Conservation (phyloP, 2,329 filamentous ascomycete genomes). For the Penicillium sp. region DNA sequence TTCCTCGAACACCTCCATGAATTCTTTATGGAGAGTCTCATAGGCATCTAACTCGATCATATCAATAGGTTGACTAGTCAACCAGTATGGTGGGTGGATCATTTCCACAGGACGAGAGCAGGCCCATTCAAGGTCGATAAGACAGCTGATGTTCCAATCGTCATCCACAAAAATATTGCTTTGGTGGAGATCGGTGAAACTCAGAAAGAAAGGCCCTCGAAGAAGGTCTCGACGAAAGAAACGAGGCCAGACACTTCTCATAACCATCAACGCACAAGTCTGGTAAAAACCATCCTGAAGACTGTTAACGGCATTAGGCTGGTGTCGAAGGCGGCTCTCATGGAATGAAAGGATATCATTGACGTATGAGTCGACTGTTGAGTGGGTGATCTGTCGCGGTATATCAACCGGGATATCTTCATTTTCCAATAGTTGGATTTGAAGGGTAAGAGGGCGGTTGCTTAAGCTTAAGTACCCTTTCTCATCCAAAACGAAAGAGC, state of each 20-base stretch:
- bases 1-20: neutral
- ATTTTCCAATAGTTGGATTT: slow-evolving; percentile 10
- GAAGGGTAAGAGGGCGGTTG: slow-evolving; percentile 14
- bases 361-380: slow-evolving; percentile 7
- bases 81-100: slow-evolving; percentile 28
- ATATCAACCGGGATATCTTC: slow-evolving; percentile 6
- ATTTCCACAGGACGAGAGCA: slow-evolving; percentile 26
- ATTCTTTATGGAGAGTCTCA: neutral
- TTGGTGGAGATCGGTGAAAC: slow-evolving; percentile 42
- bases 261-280: slow-evolving; percentile 25
- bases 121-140: slow-evolving; percentile 30
- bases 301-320: slow-evolving; percentile 26
- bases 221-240: slow-evolving; percentile 31
- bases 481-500: slow-evolving; percentile 6
- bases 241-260: slow-evolving; percentile 26
- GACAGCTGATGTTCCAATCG: slow-evolving; percentile 26
- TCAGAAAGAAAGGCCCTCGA: slow-evolving; percentile 36
- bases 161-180: slow-evolving; percentile 34
- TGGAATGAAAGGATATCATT: slow-evolving; percentile 4
- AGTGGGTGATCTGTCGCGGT: slow-evolving; percentile 2
- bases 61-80: slow-evolving; percentile 21
- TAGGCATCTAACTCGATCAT: neutral
- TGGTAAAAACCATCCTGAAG: slow-evolving; percentile 13
- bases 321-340: slow-evolving; percentile 12
- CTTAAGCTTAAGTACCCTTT: neutral